A percentile compares a stretch with the other conserved stretches of the same genome.
These are phyloP conservation scores for Ceratocystis diversiconidia DNA, from an alignment of 2,329 filamentous ascomycete species.

Conservation along the genomic window DNA sequence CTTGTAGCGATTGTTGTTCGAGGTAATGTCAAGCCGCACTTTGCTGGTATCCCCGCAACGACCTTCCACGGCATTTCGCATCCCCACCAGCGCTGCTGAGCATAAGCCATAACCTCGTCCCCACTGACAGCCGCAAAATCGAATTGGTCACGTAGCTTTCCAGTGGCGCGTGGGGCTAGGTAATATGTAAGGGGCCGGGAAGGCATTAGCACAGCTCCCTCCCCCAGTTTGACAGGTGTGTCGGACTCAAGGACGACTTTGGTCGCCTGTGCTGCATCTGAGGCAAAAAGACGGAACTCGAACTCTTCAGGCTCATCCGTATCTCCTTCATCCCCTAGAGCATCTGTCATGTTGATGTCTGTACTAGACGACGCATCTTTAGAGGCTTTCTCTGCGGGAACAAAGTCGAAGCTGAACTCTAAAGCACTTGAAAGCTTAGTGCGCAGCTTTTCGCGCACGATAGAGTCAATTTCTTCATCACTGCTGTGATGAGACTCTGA, in stretches of 20 bases:
- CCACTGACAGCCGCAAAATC: conserved; percentile 34
- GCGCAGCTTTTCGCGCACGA: conserved; percentile 16
- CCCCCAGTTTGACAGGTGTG: conserved; percentile 24
- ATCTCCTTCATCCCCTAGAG: conserved; percentile 19
- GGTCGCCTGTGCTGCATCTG: conserved; percentile 28
- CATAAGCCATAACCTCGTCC: conserved; percentile 35
- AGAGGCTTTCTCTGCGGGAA: background rate
- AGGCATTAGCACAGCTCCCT: conserved; percentile 26
- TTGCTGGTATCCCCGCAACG: conserved; percentile 28
- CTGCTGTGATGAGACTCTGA: conserved; percentile 21
- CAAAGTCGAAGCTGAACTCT: conserved; percentile 13
- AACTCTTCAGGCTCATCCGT: conserved; percentile 32
- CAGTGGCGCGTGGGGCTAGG: conserved; percentile 28
- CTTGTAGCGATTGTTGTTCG: conserved; percentile 11
- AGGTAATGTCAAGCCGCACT: conserved; percentile 21
- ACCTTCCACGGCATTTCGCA: conserved; percentile 48
- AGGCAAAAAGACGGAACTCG: conserved; percentile 43
- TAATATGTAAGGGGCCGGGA: conserved; percentile 36
- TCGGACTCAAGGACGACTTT: conserved; percentile 39
- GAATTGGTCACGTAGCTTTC: conserved; percentile 23
- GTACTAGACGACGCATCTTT: conserved; percentile 23
- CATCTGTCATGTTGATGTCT: conserved; percentile 9
- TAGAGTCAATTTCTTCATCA: conserved; percentile 10
- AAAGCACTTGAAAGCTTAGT: conserved; percentile 18
- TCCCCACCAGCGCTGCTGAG: conserved; percentile 38